Evolutionary conservation across 192 early-diverging fungal genomes (phyloP).

Genomic region (Polychytrium aggregatum): DNA sequence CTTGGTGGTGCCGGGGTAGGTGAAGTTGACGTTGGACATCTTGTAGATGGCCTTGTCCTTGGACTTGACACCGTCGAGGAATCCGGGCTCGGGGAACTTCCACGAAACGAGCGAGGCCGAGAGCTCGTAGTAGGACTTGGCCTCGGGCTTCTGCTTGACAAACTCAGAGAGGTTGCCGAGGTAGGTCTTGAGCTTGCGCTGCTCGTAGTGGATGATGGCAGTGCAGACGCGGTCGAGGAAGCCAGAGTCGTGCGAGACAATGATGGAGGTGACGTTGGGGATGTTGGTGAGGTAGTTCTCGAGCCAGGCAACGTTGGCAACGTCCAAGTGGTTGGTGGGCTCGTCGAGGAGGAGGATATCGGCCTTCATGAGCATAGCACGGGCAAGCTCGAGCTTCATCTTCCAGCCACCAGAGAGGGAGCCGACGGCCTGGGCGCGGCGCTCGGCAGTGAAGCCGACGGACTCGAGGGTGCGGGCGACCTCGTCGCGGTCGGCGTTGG

Average conservation of each 20-base stretch:
- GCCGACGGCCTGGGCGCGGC: slow-evolving; percentile 51
- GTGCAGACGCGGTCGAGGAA: slow-evolving; percentile 74
- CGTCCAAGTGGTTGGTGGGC: slow-evolving; percentile 78
- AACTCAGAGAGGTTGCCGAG: slow-evolving; percentile 70
- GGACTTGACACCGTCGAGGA: slow-evolving; percentile 66
- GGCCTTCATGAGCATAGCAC: slow-evolving; percentile 75
- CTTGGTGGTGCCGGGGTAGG: slow-evolving; percentile 56
- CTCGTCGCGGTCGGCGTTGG: slow-evolving; percentile 34
- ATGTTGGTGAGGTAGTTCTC: slow-evolving; percentile 62
- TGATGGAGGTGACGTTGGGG: slow-evolving; percentile 67
- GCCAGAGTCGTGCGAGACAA: slow-evolving; percentile 78
- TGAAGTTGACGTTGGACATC: slow-evolving; percentile 61
- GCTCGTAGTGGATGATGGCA: slow-evolving; percentile 77
- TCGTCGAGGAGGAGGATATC: slow-evolving; percentile 78
- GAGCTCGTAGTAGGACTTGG: slow-evolving; percentile 66
- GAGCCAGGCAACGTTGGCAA: slow-evolving; percentile 49
- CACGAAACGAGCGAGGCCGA: slow-evolving; percentile 50
- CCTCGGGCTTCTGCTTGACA: slow-evolving; percentile 63
- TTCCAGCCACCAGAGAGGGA: slow-evolving; percentile 79
- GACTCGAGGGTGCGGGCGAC: slow-evolving; percentile 39
- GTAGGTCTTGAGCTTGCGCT: slow-evolving; percentile 68
- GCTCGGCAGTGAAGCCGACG: slow-evolving; percentile 59
- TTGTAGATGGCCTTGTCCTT: slow-evolving; percentile 71
- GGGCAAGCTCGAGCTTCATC: slow-evolving; percentile 80
- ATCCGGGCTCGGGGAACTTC: slow-evolving; percentile 66